Base-by-base conservation (phyloP, 192 early-diverging fungal species). In the Rhizophlyctis rosea region DNA sequence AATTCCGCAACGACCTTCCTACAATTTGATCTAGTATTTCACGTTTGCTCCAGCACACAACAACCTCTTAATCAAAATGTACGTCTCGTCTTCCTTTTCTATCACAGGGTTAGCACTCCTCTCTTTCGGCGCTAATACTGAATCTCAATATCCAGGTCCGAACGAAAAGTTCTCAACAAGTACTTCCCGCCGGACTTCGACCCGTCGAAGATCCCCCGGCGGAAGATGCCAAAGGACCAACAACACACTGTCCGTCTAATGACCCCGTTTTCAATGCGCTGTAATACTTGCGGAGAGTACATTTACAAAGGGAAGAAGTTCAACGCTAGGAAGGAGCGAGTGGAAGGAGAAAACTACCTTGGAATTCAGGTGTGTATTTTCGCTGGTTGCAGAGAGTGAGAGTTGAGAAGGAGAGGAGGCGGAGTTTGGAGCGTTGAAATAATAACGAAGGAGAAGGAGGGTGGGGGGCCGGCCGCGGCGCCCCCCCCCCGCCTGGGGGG, bases 251-350 rank as follows among this genome's bases (percentile, higher is more conserved):
- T 99, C 23, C 94, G 97, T 25, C 84, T 99, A 24, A 96, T 96
- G 90, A 87, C 97, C 3, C 97, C 97, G 4, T 99, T 96, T 68
- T 95, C 97, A 1, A 99, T 99, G 97, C 90, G 90, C 39, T 99
- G 97, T 78, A 82, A 81, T 36, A 90, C 90, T 4, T 98, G 97
- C 60, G 94, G 95, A 9, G 93, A 99, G 62, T 99, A 91, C 76
- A 89, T 99, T 44, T 93, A 92, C 76, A 95, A 96, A 73, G 91
- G 93, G 29, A 98, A 94, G 65, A 98, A 98, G 61, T 98, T 98
- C 80, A 98, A 98, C 70, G 95, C 94, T 28, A 80, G 92, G 44
- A 98, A 98, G 69, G 96, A 98, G 67, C 81, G 87, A 14, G 70
- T 75, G 3, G 61, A 67, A 3, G 70, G 70, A 32, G 77, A 81